Percentiles rank a stretch among this genome's conserved stretches.
phyloP scores from a whole-genome alignment of 768 basidiomycete species.

The Russula olivacea region DNA sequence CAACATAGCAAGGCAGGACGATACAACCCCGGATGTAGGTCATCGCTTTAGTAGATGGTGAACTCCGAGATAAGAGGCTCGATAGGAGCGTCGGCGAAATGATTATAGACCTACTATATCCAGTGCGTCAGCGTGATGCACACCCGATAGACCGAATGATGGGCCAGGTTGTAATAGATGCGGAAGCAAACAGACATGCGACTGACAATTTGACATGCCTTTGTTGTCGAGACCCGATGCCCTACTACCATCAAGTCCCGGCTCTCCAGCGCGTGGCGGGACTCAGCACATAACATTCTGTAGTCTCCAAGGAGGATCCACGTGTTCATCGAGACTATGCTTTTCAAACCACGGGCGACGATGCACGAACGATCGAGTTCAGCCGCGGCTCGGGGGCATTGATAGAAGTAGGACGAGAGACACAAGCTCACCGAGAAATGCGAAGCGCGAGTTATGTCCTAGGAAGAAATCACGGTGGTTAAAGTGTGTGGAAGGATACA shows the following conservation, averaged over 20 bases:
- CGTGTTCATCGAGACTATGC: constrained; percentile 57
- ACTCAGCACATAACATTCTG: constrained; percentile 67
- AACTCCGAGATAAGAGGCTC: neutral
- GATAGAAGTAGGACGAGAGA: neutral
- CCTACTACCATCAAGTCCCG: constrained; percentile 26
- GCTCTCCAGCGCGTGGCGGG: constrained; percentile 27
- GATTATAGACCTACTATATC: too few relatives aligned
- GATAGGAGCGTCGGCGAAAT: too few relatives aligned
- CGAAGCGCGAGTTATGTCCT: constrained; percentile 61
- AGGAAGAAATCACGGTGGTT: constrained; percentile 50
- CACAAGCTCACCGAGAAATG: constrained; percentile 47
- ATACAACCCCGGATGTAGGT: too few relatives aligned
- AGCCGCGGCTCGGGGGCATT: constrained; percentile 30
- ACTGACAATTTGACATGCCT: constrained; percentile 78
- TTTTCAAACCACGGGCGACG: constrained; percentile 51
- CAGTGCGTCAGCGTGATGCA: constrained; percentile 41
- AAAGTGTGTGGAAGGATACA: constrained; percentile 66
- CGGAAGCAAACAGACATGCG: constrained; percentile 34
- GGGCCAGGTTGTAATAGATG: constrained; percentile 29
- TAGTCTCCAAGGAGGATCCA: constrained; percentile 68
- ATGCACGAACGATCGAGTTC: constrained; percentile 54
- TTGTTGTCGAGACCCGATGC: too few relatives aligned
- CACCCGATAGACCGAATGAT: constrained; percentile 32
- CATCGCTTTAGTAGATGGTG: neutral
- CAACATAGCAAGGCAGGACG: too few relatives aligned